These are phyloP conservation scores for Pleurotus ostreatus DNA, from an alignment of 768 basidiomycete genomes.

Conservation along the genomic window DNA sequence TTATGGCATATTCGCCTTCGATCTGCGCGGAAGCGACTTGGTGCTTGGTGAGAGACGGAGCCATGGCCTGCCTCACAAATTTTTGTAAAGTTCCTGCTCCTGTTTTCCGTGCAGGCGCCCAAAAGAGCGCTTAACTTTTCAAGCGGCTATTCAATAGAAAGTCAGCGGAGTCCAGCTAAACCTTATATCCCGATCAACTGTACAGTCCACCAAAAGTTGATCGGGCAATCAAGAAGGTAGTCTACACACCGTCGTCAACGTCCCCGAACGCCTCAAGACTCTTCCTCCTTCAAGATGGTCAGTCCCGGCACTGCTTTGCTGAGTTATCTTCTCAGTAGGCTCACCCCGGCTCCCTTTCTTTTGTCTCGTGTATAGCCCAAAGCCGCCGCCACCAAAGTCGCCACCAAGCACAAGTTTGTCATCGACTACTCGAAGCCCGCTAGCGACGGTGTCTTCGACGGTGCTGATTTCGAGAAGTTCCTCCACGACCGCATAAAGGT, in stretches of 20 bases:
- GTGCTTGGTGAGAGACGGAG: constrained; percentile 49
- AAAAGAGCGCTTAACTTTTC: not conserved
- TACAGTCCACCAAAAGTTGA: constrained; percentile 41
- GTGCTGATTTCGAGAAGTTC: constrained; percentile 75
- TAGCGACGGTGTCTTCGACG: constrained; percentile 50
- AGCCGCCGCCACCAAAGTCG: constrained; percentile 47
- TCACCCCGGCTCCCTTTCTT: constrained; percentile 43
- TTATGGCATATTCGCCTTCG: constrained; percentile 75
- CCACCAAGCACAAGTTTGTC: constrained; percentile 71
- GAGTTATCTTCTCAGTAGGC: constrained; percentile 92
- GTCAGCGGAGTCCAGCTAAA: constrained; percentile 7
- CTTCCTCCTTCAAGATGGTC: constrained; percentile 58
- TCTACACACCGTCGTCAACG: not conserved
- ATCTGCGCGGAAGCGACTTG: constrained; percentile 74
- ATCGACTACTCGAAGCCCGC: constrained; percentile 87
- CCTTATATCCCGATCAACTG: constrained; percentile 36
- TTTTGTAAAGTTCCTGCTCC: not conserved
- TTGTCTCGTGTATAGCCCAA: constrained; percentile 46
- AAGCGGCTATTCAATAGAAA: not conserved
- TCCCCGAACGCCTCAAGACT: constrained; percentile 24
- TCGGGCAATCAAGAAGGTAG: not conserved
- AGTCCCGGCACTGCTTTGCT: constrained; percentile 81
- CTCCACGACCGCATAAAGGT: constrained; percentile 93
- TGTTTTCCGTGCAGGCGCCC: not conserved
- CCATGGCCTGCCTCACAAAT: constrained; percentile 25